A percentile compares a stretch with the other conserved stretches of the same genome.
These are phyloP conservation scores for Penicillium sp. DNA, from an alignment of 2,329 filamentous ascomycete species.

Conservation along the genomic window DNA sequence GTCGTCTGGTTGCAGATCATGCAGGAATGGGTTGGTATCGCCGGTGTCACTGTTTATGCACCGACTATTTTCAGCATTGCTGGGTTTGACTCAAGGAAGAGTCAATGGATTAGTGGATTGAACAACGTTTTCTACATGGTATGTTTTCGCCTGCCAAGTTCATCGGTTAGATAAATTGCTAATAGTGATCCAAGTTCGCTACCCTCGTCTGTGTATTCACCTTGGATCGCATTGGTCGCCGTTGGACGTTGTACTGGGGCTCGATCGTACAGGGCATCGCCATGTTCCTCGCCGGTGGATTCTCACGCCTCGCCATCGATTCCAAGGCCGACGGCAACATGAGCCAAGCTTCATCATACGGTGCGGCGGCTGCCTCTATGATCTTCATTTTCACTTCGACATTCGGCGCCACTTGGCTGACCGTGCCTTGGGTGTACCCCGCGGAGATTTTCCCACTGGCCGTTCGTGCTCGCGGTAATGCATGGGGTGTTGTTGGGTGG, in stretches of 20 bases:
- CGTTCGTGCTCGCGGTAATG: conserved; percentile 73
- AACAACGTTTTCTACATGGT: conserved; percentile 63
- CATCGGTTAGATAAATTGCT: conserved; percentile 2
- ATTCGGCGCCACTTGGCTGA: conserved; percentile 68
- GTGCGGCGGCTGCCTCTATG: conserved; percentile 69
- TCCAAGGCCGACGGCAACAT: conserved; percentile 53
- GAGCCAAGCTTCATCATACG: conserved; percentile 56
- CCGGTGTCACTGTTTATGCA: conserved; percentile 67
- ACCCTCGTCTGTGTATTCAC: conserved; percentile 73
- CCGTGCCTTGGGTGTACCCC: conserved; percentile 67
- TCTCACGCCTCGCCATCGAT: conserved; percentile 60
- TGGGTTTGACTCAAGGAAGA: conserved; percentile 64
- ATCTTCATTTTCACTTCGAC: conserved; percentile 71
- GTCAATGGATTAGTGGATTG: conserved; percentile 66
- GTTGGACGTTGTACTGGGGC: conserved; percentile 73
- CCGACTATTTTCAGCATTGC: conserved; percentile 68
- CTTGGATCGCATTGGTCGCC: conserved; percentile 68
- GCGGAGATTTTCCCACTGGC: conserved; percentile 76
- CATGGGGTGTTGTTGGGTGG: conserved; percentile 78
- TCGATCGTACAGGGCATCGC: conserved; percentile 65
- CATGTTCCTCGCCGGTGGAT: conserved; percentile 68
- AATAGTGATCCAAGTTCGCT: conserved; percentile 48
- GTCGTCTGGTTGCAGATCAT: conserved; percentile 74
- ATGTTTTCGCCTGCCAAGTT: conserved; percentile 15
- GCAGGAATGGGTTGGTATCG: conserved; percentile 72